A percentile compares a stretch with the other conserved stretches of the same genome.
These are phyloP conservation scores for Debaryomyces psychrophilus DNA, from an alignment of 1,139 yeast genomes.

Conservation along the genomic window DNA sequence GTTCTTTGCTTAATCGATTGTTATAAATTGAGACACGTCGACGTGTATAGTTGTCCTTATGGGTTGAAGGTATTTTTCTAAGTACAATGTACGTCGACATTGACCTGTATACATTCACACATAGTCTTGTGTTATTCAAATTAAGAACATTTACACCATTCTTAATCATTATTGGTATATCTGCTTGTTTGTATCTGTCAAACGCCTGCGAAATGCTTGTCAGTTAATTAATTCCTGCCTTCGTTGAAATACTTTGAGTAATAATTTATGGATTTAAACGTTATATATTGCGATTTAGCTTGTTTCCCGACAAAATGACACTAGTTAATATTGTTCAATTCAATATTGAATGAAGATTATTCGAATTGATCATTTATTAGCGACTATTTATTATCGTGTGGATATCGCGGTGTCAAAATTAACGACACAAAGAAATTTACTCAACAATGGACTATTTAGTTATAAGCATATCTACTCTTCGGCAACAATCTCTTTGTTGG, in stretches of 20 bases:
- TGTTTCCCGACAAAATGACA: not conserved
- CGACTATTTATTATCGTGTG: slow-evolving; percentile 7
- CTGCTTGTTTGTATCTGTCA: not conserved
- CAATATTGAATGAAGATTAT: not conserved
- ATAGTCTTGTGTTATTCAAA: slow-evolving; percentile 2
- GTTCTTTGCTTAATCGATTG: not conserved
- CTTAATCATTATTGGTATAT: slow-evolving; percentile 7
- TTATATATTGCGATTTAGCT: not conserved
- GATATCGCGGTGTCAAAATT: slow-evolving; percentile 1
- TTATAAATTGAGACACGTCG: not conserved
- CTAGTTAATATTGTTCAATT: not conserved
- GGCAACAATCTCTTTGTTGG: slow-evolving; percentile 10
- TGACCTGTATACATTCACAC: slow-evolving; percentile 1
- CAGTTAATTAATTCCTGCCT: not conserved
- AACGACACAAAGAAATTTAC: slow-evolving; percentile 5
- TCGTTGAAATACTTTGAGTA: not conserved
- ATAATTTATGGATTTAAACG: not conserved
- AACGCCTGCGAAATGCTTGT: not conserved
- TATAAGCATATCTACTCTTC: slow-evolving; percentile 4
- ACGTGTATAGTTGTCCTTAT: not conserved
- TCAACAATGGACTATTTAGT: not conserved
- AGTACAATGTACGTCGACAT: slow-evolving; percentile 1
- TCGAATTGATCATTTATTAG: slow-evolving; percentile 2
- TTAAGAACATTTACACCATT: slow-evolving; percentile 4
- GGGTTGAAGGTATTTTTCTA: not conserved